Evolutionary conservation across 768 basidiomycete genomes (phyloP), one percentile per base, ranked within the genome.

Genomic region (Auriculariales sp.): DNA sequence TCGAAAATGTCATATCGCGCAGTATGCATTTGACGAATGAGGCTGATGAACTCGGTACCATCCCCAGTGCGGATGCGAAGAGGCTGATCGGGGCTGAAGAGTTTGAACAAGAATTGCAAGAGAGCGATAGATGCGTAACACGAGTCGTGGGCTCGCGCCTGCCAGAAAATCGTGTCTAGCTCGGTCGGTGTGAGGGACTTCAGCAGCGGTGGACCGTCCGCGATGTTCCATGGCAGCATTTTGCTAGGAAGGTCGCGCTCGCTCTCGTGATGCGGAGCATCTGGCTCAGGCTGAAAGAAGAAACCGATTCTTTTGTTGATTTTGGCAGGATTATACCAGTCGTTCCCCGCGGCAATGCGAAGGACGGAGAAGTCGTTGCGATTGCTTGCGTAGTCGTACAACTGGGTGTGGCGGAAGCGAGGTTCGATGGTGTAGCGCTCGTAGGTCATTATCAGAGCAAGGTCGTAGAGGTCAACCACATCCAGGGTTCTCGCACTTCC

Each of bases 81-180:
- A 12, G 25, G 48, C 2, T 47, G 36, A 14, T 28, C 29, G 4
- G 1, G 6, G 0, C 50, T 33, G 36, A 42, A 59, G 7, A 57
- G 49, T 28, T 55, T 53, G 44, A 58, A 52, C 12, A 59, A 56
- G 32, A 56, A 50, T 39, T 59, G 58, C 4, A 56, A 28, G 30
- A 59, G 49, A 3, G 46, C 33, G 48, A 55, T 49, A 2, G 52
- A 42, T 24, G 30, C 49, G 49, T 48, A 59, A 48, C 58, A 59
- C 2, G 51, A 52, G 42, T 59, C 58, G 47, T 58, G 57, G 2
- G 47, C 54, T 3, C 58, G 34, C n/a, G 49, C 54, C 51, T 59
- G 54, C 53, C 55, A 57, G 39, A 49, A 59, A 22, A 57, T 55
- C 3, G 55, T 57, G 28, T 59, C 58, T 17, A 59, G 28, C 19